These are phyloP conservation scores for Selenicereus undatus DNA, from an alignment of 148 eudicot genomes.

Conservation along the genomic window DNA sequence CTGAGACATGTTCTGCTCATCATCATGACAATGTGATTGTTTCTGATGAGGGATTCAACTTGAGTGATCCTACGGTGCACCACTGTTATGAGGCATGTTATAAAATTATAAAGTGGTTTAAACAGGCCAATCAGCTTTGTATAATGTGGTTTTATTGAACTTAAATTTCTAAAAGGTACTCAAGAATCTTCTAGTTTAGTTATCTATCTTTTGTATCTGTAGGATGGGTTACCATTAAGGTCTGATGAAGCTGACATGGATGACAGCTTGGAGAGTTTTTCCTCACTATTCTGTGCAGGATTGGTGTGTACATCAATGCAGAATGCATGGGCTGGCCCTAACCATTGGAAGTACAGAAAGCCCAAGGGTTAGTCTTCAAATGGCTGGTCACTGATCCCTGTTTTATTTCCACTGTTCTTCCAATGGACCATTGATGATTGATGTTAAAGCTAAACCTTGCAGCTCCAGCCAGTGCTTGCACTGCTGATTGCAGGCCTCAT, in stretches of 20 bases:
- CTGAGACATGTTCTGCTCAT: slow-evolving; percentile 39
- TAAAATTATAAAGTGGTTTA: neutral
- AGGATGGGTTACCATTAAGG: slow-evolving; percentile 40
- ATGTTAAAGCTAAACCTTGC: neutral
- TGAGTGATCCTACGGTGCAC: slow-evolving; percentile 34
- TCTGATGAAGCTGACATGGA: slow-evolving; percentile 38
- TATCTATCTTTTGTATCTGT: slow-evolving; percentile 15
- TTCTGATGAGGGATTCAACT: slow-evolving; percentile 38
- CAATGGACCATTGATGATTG: slow-evolving; percentile 18
- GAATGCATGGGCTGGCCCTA: slow-evolving; percentile 91
- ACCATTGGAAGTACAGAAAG: slow-evolving; percentile 76
- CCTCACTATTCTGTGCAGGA: slow-evolving; percentile 38
- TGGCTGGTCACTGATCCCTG: neutral
- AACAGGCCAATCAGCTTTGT: neutral
- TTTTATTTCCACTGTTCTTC: neutral
- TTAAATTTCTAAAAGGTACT: neutral
- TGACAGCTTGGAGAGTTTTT: slow-evolving; percentile 37
- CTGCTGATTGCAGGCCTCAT: slow-evolving; percentile 37
- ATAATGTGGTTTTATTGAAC: neutral
- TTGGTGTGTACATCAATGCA: slow-evolving; percentile 53
- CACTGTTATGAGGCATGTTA: slow-evolving; percentile 34
- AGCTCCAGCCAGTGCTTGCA: slow-evolving; percentile 22
- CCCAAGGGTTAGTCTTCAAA: slow-evolving; percentile 37
- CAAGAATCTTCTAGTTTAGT: neutral
- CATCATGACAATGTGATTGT: slow-evolving; percentile 44